Evolutionary conservation across 768 basidiomycete genomes (phyloP), one percentile per base, ranked within the genome.

Genomic region (Suillus lakei): DNA sequence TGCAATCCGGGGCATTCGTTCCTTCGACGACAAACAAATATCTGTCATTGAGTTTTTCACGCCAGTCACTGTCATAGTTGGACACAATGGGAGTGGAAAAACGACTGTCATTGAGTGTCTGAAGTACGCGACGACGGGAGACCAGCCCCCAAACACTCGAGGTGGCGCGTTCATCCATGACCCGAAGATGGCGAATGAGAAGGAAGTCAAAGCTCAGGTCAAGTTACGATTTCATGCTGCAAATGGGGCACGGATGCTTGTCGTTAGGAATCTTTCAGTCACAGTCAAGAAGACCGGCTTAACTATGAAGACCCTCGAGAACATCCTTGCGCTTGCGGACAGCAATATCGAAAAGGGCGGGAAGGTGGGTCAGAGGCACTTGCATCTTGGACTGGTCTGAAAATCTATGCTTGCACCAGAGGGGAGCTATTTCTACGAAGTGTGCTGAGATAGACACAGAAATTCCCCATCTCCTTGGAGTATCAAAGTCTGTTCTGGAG

Each of bases 21-120:
- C 94, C 0, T 99, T 99, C 73, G 97, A 98, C 82, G 95, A 97
- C 86, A 97, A 98, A 72, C 86, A 91, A 69, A 87, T 96, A 68
- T 85, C 93, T 2, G 86, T 99, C 70, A 97, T 99, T 76, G 93
- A 99, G 78, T 99, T 99, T 81, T 98, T 95, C 80, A 89, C 90
- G 23, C 98, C 98, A 8, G 92, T 99, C 63, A 99, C 98, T 0
- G 96, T 99, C 77, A 99, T 99, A 66, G 96, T 99, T 2, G 98
- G 98, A 2, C 93, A 96, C 81, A 99, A 99, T 78, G 98, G 98
- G 21, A 96, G 93, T 71, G 98, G 98, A 51, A 99, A 99, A 81
- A 99, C 98, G 3, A 99, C 97, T 1, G 93, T 99, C 74, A 99
- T 99, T 78, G 98, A 99, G 83, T 99, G 97, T 79, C 86, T 99